Evolutionary conservation across 2,329 filamentous ascomycete genomes (phyloP).

Genomic region (Penicillium rolfsii): DNA sequence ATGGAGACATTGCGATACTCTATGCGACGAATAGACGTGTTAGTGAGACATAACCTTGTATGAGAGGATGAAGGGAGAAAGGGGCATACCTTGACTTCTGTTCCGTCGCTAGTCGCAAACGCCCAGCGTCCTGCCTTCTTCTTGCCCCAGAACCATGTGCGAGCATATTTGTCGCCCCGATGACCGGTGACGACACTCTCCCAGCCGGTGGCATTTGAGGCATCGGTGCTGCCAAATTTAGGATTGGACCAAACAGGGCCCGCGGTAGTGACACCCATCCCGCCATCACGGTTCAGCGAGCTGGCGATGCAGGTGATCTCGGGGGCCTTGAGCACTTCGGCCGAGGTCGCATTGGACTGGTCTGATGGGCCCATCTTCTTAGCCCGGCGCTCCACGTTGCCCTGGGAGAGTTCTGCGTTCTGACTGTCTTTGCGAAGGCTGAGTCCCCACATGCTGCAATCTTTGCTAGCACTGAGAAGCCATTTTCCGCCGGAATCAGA

Average conservation of each 20-base stretch:
- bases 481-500: conserved; percentile 89
- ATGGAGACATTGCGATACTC: conserved; percentile 85
- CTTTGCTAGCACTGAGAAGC: conserved; percentile 85
- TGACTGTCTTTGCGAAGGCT: conserved; percentile 93
- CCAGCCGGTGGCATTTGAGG: conserved; percentile 84
- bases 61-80: not conserved
- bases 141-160: conserved; percentile 98
- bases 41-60: not conserved
- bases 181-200: conserved; percentile 96
- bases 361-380: conserved; percentile 63
- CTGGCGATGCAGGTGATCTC: conserved; percentile 91
- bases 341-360: conserved; percentile 16
- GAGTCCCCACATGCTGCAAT: conserved; percentile 94
- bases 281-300: conserved; percentile 90
- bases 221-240: conserved; percentile 67
- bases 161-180: conserved; percentile 77
- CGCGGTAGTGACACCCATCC: conserved; percentile 81
- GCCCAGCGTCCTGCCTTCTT: conserved; percentile 93
- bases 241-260: conserved; percentile 83
- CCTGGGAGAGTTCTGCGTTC: conserved; percentile 90
- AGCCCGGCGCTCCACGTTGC: conserved; percentile 81
- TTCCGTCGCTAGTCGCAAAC: conserved; percentile 80
- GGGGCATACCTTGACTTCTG: conserved; percentile 64
- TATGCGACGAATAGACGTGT: conserved; percentile 41
- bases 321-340: conserved; percentile 72